Evolutionary conservation across 495 filamentous ascomycete genomes (phyloP), one percentile per base, ranked within the genome.

Genomic region (Pyrenopolyporus hunteri): DNA sequence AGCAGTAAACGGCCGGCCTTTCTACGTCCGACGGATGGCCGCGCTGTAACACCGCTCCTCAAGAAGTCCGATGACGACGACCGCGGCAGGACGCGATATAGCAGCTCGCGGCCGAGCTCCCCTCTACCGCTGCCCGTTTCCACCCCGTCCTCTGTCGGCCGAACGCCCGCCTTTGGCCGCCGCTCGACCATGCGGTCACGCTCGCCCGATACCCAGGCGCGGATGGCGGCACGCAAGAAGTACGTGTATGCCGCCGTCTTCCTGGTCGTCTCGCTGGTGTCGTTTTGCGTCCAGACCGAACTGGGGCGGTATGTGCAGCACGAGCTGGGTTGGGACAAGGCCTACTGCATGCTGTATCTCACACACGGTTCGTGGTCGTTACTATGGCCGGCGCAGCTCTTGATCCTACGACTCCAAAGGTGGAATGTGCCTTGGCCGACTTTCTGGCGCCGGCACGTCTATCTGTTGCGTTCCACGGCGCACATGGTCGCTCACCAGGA

Each of bases 311-410:
- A 97, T 71, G 92, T 98, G 33, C 91, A 97, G 72, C 85, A 91
- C 73, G 86, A 92, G 33, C 71, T 97, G 55, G 81, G 85, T 26
- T 98, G 94, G 94, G 85, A 93, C 70, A 98, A 98, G 76, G 88
- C 93, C 19, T 98, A 97, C 78, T 92, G 89, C 79, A 98, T 98
- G 94, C 82, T 98, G 82, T 98, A 95, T 72, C 76, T 98, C 40
- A 98, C 93, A 1, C 94, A 98, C 77, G 87, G 92, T 22, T 96
- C 92, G 2, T 98, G 94, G 94, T 74, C 82, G 5, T 64, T 98
- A 11, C 83, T 98, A 9, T 98, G 90, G 89, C 92, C 92, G 0
- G 68, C 82, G 9, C 92, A 96, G 72, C 84, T 98, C 42, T 74
- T 90, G 14, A 83, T 97, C 46, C 80, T 97, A 22, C 85, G 92